phyloP scores from a whole-genome alignment of 495 filamentous ascomycete genomes.

The Xylaria scruposa region DNA sequence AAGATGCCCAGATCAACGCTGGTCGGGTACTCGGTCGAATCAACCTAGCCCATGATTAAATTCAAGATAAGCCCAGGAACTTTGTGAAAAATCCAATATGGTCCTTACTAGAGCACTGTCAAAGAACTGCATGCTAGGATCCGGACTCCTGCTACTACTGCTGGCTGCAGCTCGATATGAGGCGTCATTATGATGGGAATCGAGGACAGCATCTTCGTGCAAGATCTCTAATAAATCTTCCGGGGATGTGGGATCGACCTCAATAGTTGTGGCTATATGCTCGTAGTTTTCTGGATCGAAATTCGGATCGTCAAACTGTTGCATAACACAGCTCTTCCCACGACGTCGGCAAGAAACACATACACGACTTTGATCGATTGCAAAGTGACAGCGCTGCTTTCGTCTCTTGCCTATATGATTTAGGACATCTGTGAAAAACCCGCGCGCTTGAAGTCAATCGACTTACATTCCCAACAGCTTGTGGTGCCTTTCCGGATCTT shows the following conservation, averaged over 20 bases:
- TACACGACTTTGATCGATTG: neutral
- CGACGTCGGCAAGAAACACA: conserved; percentile 16
- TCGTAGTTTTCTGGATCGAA: neutral
- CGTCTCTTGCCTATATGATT: conserved; percentile 4
- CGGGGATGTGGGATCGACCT: neutral
- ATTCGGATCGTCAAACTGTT: conserved; percentile 14
- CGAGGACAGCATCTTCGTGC: neutral
- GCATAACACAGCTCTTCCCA: conserved; percentile 8
- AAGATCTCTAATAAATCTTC: neutral
- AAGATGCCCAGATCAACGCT: neutral
- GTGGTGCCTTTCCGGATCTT: conserved; percentile 20
- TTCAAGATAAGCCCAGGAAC: neutral
- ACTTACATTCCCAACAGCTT: conserved; percentile 21
- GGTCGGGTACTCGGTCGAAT: neutral
- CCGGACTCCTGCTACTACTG: neutral
- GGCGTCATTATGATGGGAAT: neutral
- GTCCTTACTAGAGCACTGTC: conserved; percentile 6
- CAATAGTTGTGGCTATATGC: neutral
- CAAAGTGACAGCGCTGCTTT: conserved; percentile 15
- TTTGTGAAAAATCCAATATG: neutral
- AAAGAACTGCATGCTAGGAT: conserved; percentile 6
- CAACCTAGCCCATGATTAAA: neutral
- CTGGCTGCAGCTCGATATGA: neutral
- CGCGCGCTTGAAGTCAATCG: neutral
- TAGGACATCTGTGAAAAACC: neutral